Percentiles rank a stretch among this genome's conserved stretches.
These are phyloP conservation scores for Neurospora terricola DNA, from an alignment of 495 filamentous ascomycete species.

Conservation along the genomic window DNA sequence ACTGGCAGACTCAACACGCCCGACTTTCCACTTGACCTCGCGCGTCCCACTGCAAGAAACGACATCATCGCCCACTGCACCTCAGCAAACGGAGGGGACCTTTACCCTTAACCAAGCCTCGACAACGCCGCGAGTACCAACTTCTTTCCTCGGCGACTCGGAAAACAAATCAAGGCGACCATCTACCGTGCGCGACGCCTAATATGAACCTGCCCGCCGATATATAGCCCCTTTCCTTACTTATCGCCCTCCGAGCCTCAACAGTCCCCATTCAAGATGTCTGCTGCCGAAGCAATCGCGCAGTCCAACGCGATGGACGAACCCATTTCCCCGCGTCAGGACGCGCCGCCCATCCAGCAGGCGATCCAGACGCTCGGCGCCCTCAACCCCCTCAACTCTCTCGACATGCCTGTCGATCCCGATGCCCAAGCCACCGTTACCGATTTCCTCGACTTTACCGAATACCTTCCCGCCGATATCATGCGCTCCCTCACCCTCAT, in stretches of 20 bases:
- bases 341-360: conserved; percentile 20
- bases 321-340: conserved; percentile 29
- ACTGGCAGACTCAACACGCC: not conserved
- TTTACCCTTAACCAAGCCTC: not conserved
- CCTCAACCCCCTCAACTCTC: conserved; percentile 21
- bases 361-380: conserved; percentile 21
- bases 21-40: not conserved
- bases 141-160: not conserved
- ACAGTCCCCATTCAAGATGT: not conserved
- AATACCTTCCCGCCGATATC: conserved; percentile 91
- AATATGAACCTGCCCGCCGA: not conserved
- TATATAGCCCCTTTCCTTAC: not conserved
- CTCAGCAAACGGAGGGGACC: not conserved
- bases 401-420: conserved; percentile 54
- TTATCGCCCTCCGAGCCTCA: not conserved
- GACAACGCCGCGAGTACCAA: not conserved
- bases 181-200: not conserved
- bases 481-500: conserved; percentile 84
- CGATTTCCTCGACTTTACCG: conserved; percentile 93
- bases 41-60: not conserved
- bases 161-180: not conserved
- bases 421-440: conserved; percentile 91
- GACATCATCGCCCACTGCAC: not conserved
- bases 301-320: conserved; percentile 22
- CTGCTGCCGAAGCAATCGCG: conserved; percentile 11